Evolutionary conservation across 139 green algal species (phyloP).

Genomic region (Coelastrella sp.): DNA sequence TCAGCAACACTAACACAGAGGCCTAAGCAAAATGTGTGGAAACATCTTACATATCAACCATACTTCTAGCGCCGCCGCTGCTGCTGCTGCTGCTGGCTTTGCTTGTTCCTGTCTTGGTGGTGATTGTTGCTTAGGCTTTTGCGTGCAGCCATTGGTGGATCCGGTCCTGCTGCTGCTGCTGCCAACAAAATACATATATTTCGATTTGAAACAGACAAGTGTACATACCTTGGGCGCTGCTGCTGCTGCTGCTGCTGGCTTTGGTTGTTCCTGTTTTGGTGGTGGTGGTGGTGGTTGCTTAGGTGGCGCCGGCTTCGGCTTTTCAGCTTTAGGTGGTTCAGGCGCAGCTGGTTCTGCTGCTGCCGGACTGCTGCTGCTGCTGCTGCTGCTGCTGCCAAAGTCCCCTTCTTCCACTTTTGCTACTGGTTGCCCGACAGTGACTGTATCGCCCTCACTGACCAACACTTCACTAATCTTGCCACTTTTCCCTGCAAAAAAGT

Average conservation of each 20-base stretch:
- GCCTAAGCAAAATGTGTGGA: no score
- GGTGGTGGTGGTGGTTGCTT: conserved; percentile 49
- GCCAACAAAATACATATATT: background rate
- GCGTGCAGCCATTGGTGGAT: background rate
- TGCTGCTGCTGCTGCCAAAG: conserved; percentile 52
- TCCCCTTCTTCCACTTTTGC: conserved; percentile 74
- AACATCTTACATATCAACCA: no score
- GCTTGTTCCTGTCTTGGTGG: no score
- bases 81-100: background rate
- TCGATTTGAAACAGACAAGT: background rate
- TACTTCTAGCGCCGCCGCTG: background rate
- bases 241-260: conserved; percentile 30
- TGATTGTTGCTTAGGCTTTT: background rate
- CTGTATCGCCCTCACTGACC: conserved; percentile 88
- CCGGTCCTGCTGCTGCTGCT: no score
- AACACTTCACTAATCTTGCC: conserved; percentile 75
- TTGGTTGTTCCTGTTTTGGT: conserved; percentile 29
- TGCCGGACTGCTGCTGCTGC: conserved; percentile 43
- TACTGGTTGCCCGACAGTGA: conserved; percentile 91
- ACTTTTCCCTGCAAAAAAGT: conserved; percentile 24
- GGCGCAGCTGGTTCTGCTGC: conserved; percentile 21
- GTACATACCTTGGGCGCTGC: conserved; percentile 7
- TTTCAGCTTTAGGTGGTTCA: conserved; percentile 46
- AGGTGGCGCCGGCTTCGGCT: conserved; percentile 43
- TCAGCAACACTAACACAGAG: no score